Evolutionary conservation across 495 filamentous ascomycete genomes (phyloP), one percentile per base, ranked within the genome.

Genomic region (Tirmania nivea): DNA sequence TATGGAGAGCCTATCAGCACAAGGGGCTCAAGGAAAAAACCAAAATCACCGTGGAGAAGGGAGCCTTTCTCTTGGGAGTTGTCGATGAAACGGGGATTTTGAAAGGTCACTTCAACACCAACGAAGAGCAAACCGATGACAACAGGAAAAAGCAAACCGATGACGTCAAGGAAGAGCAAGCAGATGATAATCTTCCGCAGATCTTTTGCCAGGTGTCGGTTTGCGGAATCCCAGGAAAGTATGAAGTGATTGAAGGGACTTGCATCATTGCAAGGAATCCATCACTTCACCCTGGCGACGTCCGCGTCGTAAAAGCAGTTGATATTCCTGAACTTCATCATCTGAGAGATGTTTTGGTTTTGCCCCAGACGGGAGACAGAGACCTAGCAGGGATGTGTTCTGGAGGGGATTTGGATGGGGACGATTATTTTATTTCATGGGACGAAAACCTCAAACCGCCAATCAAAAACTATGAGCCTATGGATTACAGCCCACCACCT

Each of bases 371-470:
- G 0, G 90, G 90, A 0, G 88, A 96, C 65, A 73, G 81, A 39
- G 85, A 88, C 57, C 66, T 99, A 25, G 75, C 86, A 8, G 84
- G 80, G 56, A 96, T 96, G 90, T 90, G 87, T 57, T 93, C 90
- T 7, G 90, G 90, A 2, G 92, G 90, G 6, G 90, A 99, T 64
- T 70, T 99, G 3, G 90, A 99, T 66, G 90, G 90, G 0, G 90
- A 99, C 59, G 92, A 96, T 63, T 99, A 83, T 62, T 74, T 94
- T 21, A 81, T 96, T 17, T 83, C 95, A 36, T 99, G 90, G 90
- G 87, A 99, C 59, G 60, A 71, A 35, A 75, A 80, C 48, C 70
- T 99, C 6, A 65, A 88, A 25, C 87, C 86, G 2, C 47, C 53
- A 0, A 69, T 81, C 49, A 84, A 78, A 75, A 81, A 86, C 54